Percentiles rank a stretch among this genome's conserved stretches.
These are phyloP conservation scores for Fusarium sp. DNA, from an alignment of 2,329 filamentous ascomycete species.

Conservation along the genomic window DNA sequence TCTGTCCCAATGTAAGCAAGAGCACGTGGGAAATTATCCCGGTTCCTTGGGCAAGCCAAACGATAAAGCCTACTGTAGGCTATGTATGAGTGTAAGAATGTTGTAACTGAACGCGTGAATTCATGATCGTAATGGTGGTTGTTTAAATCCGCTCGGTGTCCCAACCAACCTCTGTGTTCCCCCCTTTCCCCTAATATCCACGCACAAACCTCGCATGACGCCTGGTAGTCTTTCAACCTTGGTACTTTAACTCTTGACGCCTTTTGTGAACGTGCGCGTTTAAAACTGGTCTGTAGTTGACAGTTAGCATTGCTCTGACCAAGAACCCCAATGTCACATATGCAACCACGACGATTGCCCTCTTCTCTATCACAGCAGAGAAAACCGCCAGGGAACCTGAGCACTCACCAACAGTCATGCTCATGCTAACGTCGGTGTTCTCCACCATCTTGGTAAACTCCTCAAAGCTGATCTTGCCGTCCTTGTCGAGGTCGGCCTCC, in stretches of 20 bases:
- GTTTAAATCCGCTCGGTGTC: conserved; percentile 45
- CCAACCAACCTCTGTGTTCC: conserved; percentile 19
- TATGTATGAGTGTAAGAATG: too few relatives aligned
- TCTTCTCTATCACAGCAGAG: background rate
- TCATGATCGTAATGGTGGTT: conserved; percentile 48
- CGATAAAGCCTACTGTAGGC: too few relatives aligned
- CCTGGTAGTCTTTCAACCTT: conserved; percentile 6
- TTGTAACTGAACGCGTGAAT: conserved; percentile 43
- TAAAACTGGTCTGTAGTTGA: conserved; percentile 44
- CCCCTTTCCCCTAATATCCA: conserved; percentile 18
- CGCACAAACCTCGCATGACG: conserved; percentile 2
- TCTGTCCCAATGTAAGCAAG: too few relatives aligned
- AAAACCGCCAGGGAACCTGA: background rate
- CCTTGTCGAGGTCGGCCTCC: conserved; percentile 96
- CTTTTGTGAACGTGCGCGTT: conserved; percentile 8
- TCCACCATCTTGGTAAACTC: conserved; percentile 99
- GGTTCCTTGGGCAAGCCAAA: too few relatives aligned
- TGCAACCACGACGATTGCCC: too few relatives aligned
- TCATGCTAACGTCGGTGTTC: conserved; percentile 86
- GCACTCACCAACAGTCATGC: conserved; percentile 78
- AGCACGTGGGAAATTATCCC: too few relatives aligned
- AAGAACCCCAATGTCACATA: too few relatives aligned
- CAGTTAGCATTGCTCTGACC: conserved; percentile 17
- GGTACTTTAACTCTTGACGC: conserved; percentile 13
- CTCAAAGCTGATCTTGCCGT: conserved; percentile 99